These are phyloP conservation scores for Trichoderma aggressivum DNA, from an alignment of 2,329 filamentous ascomycete genomes.

Conservation along the genomic window DNA sequence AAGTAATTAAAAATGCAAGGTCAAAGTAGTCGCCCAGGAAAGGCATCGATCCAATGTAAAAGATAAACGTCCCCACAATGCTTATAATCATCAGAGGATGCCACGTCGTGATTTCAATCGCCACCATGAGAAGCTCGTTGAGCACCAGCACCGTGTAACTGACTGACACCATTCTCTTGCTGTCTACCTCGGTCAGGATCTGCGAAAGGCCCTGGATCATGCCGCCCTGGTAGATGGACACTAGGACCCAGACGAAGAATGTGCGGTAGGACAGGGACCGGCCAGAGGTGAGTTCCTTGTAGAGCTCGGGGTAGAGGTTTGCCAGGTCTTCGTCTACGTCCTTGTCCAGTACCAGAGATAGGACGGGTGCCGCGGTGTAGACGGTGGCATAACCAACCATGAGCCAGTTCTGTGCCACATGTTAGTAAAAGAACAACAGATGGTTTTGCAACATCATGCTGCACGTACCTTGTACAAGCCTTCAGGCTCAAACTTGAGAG, in stretches of 20 bases:
- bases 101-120: constrained; percentile 95
- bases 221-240: constrained; percentile 91
- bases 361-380: constrained; percentile 90
- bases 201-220: constrained; percentile 95
- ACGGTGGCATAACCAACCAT: constrained; percentile 94
- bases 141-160: constrained; percentile 88
- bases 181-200: constrained; percentile 75
- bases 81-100: constrained; percentile 86
- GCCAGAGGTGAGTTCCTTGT: constrained; percentile 92
- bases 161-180: constrained; percentile 77
- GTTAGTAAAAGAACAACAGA: constrained; percentile 23
- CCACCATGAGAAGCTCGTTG: constrained; percentile 97
- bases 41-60: constrained; percentile 81
- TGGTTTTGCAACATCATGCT: too few species aligned
- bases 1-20: constrained; percentile 69
- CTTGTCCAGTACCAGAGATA: constrained; percentile 88
- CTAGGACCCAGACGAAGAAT: constrained; percentile 94
- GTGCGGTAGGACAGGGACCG: constrained; percentile 85
- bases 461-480: constrained; percentile 72
- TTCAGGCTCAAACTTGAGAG: constrained; percentile 86
- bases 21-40: constrained; percentile 91
- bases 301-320: constrained; percentile 93
- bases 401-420: constrained; percentile 69
- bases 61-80: constrained; percentile 74
- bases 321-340: constrained; percentile 93